Percentiles rank a stretch among this genome's conserved stretches.
Evolutionary conservation across 805 yeast species (phyloP).

Genomic region (Nakazawaea ambrosiae): DNA sequence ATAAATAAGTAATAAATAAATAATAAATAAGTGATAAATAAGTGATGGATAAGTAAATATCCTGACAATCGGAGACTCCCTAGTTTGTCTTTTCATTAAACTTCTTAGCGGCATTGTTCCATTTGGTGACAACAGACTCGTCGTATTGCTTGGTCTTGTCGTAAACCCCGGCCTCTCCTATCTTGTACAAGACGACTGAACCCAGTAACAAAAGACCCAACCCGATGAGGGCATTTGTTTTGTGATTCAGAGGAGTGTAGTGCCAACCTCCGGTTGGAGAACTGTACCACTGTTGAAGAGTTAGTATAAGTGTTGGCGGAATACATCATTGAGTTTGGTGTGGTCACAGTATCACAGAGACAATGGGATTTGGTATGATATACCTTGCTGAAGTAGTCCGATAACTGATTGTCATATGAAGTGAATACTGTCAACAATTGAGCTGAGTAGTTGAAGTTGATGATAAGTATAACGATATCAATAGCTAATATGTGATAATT

Average conservation of each 20-base stretch:
- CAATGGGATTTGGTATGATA: neutral
- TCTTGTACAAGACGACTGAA: slow-evolving; percentile 24
- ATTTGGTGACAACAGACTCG: slow-evolving; percentile 31
- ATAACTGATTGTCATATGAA: no score
- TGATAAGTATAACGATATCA: no score
- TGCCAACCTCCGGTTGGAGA: slow-evolving; percentile 54
- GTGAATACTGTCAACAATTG: no score
- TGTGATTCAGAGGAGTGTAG: slow-evolving; percentile 45
- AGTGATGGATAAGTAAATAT: slow-evolving; percentile 3
- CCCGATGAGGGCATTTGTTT: slow-evolving; percentile 33
- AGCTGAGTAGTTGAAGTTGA: no score
- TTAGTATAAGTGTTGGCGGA: no score
- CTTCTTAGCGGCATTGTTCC: slow-evolving; percentile 41
- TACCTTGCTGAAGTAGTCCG: neutral
- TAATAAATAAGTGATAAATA: neutral
- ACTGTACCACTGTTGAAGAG: slow-evolving; percentile 25
- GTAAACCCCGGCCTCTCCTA: slow-evolving; percentile 29
- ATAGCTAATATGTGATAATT: no score
- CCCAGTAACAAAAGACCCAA: slow-evolving; percentile 30
- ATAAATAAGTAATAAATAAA: neutral
- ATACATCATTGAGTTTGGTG: neutral
- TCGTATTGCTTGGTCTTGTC: slow-evolving; percentile 29
- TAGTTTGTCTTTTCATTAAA: slow-evolving; percentile 16
- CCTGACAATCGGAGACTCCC: no score
- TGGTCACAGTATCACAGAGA: neutral